These are phyloP conservation scores for Pythium monospermum DNA, from an alignment of 352 stramenopile genomes.

Conservation along the genomic window DNA sequence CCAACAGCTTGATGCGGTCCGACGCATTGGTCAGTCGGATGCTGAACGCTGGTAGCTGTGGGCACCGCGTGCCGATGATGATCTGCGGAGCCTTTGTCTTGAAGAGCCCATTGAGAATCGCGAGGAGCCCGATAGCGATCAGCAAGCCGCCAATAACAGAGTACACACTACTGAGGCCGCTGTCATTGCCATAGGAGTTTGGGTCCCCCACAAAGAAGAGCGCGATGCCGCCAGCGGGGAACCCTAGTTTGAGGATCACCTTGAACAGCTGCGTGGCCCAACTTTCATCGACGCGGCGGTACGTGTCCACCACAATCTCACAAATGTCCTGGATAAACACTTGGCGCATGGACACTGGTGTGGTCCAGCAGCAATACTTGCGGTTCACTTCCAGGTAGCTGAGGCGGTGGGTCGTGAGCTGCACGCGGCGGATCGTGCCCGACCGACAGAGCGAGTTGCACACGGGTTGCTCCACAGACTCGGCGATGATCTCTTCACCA, in stretches of 20 bases:
- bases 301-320: constrained; percentile 6
- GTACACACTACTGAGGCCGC: not conserved
- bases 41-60: constrained; percentile 9
- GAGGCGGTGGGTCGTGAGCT: constrained; percentile 12
- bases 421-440: constrained; percentile 7
- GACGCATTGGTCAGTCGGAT: constrained; percentile 6
- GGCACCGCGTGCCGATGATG: constrained; percentile 14
- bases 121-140: not conserved
- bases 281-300: not conserved
- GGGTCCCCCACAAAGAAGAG: not conserved
- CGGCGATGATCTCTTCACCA: constrained; percentile 2
- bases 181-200: no score
- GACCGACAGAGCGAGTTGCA: not conserved
- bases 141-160: not conserved
- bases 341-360: constrained; percentile 1
- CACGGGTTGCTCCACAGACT: constrained; percentile 8
- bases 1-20: constrained; percentile 2
- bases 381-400: constrained; percentile 3
- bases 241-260: not conserved
- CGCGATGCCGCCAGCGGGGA: not conserved
- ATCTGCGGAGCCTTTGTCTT: constrained; percentile 5
- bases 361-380: not conserved
- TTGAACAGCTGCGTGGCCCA: not conserved
- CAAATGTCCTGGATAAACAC: constrained; percentile 12
- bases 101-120: not conserved